Evolutionary conservation across 2,329 filamentous ascomycete species (phyloP).

Genomic region (Aspergillus caelatus): DNA sequence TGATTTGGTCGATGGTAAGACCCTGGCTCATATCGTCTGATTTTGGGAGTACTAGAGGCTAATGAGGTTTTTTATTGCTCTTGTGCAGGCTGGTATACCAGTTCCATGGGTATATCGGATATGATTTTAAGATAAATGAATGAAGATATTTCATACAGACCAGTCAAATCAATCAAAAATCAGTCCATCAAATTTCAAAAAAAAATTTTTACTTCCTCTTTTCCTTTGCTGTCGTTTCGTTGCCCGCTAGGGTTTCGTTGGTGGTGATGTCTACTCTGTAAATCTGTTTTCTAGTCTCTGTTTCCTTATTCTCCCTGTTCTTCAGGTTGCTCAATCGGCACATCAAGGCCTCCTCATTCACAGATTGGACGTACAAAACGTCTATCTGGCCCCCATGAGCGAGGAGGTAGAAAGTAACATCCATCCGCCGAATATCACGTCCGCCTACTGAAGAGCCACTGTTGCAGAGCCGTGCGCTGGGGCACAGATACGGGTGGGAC

Average conservation of each 20-base stretch:
- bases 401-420: conserved; percentile 46
- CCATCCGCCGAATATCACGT: conserved; percentile 40
- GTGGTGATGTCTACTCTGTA: background rate
- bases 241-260: background rate
- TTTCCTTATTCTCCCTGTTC: background rate
- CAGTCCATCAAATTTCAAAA: background rate
- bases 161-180: conserved; percentile 5
- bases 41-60: background rate
- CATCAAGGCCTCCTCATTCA: conserved; percentile 50
- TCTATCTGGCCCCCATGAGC: conserved; percentile 39
- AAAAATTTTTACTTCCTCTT: too few relatives aligned
- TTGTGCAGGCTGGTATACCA: background rate
- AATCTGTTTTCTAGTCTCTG: background rate
- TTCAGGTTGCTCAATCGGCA: conserved; percentile 32
- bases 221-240: background rate
- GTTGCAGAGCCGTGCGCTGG: conserved; percentile 59
- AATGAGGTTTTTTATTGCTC: background rate
- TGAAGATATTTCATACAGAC: conserved; percentile 11
- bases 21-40: background rate
- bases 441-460: conserved; percentile 67
- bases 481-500: conserved; percentile 72
- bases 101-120: background rate
- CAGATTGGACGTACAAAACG: conserved; percentile 27
- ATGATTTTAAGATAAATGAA: conserved; percentile 12
- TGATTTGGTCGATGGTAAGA: conserved; percentile 28